Evolutionary conservation across 225 moss, liverwort and hornwort genomes (phyloP), one percentile per base, ranked within the genome.

Genomic region (Rhytidiadelphus loreus): DNA sequence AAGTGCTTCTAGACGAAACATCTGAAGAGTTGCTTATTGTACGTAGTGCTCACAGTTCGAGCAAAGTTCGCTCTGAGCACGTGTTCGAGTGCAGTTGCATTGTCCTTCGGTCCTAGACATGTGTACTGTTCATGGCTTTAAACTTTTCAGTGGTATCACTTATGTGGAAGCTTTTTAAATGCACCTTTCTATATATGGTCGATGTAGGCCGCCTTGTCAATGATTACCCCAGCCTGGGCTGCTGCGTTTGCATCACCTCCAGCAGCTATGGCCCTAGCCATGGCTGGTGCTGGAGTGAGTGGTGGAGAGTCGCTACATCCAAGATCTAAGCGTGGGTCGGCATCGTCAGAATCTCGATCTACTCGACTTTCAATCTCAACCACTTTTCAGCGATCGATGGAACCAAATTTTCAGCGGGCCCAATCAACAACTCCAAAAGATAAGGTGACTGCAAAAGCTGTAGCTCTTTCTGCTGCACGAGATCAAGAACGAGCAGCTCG

Each of bases 231-330:
- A 77, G 98, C 97, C 66, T 99, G 98, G 98, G 96, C 98, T 73
- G 96, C 97, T 90, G 95, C 98, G 76, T 97, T 99, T 93, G 98
- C 98, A 80, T 99, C 98, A 62, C 98, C 98, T 88, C 96, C 98
- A 83, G 98, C 97, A 88, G 97, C 97, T 62, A 96, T 97, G 97
- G 98, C 98, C 50, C 91, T 99, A 63, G 98, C 97, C 44, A 97
- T 97, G 97, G 95, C 97, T 84, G 97, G 94, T 89, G 98, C 98
- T 89, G 98, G 98, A 87, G 98, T 97, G 64, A 96, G 97, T 90
- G 97, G 95, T 80, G 97, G 96, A 80, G 98, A 98, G 83, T 92
- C 90, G 77, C 77, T 89, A 48, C 90, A 89, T 83, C 96, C 83
- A 93, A 95, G 93, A 89, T 94, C 91, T 65, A 92, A 91, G 88